Base-by-base conservation (phyloP, 2,329 filamentous ascomycete species). In the Drechslerella dactyloides region DNA sequence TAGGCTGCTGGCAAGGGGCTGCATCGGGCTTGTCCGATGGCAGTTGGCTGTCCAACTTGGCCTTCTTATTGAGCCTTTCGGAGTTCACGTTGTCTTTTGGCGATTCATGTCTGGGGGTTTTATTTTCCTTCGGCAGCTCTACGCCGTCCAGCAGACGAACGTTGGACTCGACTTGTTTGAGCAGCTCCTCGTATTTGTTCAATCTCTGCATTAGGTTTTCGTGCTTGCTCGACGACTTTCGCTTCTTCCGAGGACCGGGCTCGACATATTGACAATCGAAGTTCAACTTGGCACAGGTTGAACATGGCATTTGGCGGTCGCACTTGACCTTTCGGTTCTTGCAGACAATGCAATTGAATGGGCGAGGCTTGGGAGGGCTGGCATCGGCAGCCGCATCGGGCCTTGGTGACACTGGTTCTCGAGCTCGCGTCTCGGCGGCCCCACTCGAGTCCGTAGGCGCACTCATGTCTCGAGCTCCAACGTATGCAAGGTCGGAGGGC, bases 261-360 rank as follows among this genome's bases (percentile, higher is more conserved):
- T 86, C 81, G 74, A 85, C 79, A 8, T 87, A 84, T 54, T 83
- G 82, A 77, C 87, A 92, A 75, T 89, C 85, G 33, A 84, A 84
- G 30, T 83, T 80, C 59, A 85, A 83, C 78, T 85, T 88, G 77
- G 86, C 81, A 77, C 89, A 91, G 79, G 89, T 88, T 76, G 84
- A 82, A 77, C 89, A 91, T 11, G 89, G 89, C 78, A 87, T 87
- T 75, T 84, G 85, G 79, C 88, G 89, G 79, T 91, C 87, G 79
- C 89, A 91, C 72, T 87, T 87, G 51, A 91, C 84, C 78, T 91
- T 91, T 74, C 89, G 85, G 78, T 90, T 88, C 78, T 92, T 89
- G 77, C 90, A 93, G 17, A 87, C 82, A 15, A 91, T 83, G 76
- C 90, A 93, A 46, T 85, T 81, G 48, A 84, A 81, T 19, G 82